Base-by-base conservation (phyloP, 768 basidiomycete genomes). In the Leucosporidium creatinivorum region DNA sequence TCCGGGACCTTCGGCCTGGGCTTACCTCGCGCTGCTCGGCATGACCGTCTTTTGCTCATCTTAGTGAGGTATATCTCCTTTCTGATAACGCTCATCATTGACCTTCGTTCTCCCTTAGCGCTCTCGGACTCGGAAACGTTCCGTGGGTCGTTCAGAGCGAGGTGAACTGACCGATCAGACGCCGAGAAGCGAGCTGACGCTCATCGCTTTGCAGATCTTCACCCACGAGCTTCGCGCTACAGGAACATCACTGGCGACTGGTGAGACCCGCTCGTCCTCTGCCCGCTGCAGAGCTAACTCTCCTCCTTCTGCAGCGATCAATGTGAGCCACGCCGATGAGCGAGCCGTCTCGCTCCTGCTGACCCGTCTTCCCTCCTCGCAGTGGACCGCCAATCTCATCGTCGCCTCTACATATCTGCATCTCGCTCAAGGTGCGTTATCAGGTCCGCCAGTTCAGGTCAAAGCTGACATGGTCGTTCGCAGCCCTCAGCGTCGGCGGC, bases 141-240 rank as follows among this genome's bases (percentile, higher is more conserved):
- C 70, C 73, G 4, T 73, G 73, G 73, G 61, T 73, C 25, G 62
- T 73, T 0, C 69, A 71, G 52, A 31, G 31, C 48, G 72, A 73
- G 61, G 63, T 72, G 25, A 66, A 39, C 18, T 10, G 52, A 36
- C 9, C 33, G 21, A 19, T 9, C 2, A 36, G 19, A 21, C 31
- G 31, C 36, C 39, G 18, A n/a, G 19, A 6, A 44, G 30, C 6
- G 21, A 44, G 57, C 13, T 33, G 33, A 36, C 21, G 17, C 13
- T 13, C 21, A 5, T 9, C 50, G 25, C 28, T 56, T 56, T 7
- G 6, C 56, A 71, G 70, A 65, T 69, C 4, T 69, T 72, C 44
- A 50, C n/a, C 9, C 65, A 63, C 31, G 68, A 69, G 25, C 13
- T 67, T n/a, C 54, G 68, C 31, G 65, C 65, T 1, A 10, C 69